Evolutionary conservation across 2,329 filamentous ascomycete species (phyloP).

Genomic region (Nothopassalora personata): DNA sequence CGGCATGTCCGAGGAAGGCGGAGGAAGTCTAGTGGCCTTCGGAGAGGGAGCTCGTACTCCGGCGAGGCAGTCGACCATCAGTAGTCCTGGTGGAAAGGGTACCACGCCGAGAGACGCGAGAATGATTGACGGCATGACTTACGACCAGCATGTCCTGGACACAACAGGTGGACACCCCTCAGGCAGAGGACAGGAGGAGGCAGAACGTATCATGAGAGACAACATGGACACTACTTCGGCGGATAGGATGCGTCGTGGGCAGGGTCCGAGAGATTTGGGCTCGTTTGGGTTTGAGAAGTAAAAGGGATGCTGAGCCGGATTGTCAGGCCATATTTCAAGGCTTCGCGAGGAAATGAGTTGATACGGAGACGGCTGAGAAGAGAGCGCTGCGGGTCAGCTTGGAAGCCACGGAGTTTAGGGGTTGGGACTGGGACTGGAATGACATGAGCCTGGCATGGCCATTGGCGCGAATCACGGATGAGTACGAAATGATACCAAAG

Average conservation of each 20-base stretch:
- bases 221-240: constrained; percentile 45
- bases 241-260: constrained; percentile 38
- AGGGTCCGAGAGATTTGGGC: constrained; percentile 44
- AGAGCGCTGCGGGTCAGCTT: neutral
- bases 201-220: constrained; percentile 61
- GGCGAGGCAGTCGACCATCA: constrained; percentile 61
- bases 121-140: constrained; percentile 44
- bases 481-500: neutral
- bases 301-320: neutral
- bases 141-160: constrained; percentile 39
- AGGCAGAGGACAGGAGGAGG: constrained; percentile 40
- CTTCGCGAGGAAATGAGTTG: neutral
- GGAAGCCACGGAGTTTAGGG: neutral
- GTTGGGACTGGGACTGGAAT: neutral
- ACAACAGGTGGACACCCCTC: constrained; percentile 29
- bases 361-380: neutral
- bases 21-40: constrained; percentile 80
- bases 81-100: constrained; percentile 53
- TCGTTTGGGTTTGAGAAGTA: constrained; percentile 56
- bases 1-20: constrained; percentile 79
- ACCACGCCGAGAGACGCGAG: constrained; percentile 36
- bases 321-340: neutral
- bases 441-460: neutral
- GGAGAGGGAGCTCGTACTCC: constrained; percentile 73
- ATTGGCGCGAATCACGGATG: neutral